Evolutionary conservation across 2,329 filamentous ascomycete genomes (phyloP), one percentile per base, ranked within the genome.

Genomic region (Calonectria fujianensis): DNA sequence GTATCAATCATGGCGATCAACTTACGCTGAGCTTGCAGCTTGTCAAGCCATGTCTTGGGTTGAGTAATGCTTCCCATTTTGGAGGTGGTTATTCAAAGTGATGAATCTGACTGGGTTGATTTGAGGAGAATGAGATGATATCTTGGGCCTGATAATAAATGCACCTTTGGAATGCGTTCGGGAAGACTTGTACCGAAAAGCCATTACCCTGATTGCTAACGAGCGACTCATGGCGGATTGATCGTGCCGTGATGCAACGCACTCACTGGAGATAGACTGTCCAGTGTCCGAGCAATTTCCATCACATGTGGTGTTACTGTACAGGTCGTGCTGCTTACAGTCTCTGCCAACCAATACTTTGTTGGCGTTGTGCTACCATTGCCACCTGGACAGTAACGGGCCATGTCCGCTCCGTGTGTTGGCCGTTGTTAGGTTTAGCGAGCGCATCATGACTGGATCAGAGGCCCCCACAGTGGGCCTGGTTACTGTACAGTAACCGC

Each of bases 11-110:
- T 52, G 11, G 8, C 7, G 50, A 27, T 52, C 13, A 29, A 80
- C 84, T 78, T 76, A 86, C 85, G 75, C 74, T 86, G 83, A 78
- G 86, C 82, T 72, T 86, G 84, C 48, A 87, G 84, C 83, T 86
- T 86, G 72, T 87, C 84, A 31, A 88, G 84, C 85, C 86, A 87
- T 54, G 85, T 85, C 14, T 80, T 73, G 4, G 27, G 14, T 11
- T 77, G 72, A 39, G 72, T 74, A 13, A 72, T 77, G 75, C 82
- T 85, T 51, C 81, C 84, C 84, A 85, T 85, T n/a, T 31, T 63
- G 27, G 18, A 27, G 13, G 20, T 20, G 20, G 5, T 7, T 27
- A 11, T 45, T 72, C 31, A 9, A 27, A 4, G 41, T 24, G 27
- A 27, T 24, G n/a, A 32, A 3, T 31, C 39, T 10, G 41, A 3